phyloP scores from a whole-genome alignment of 75 land plant species.

The Cunninghamia lanceolata region DNA sequence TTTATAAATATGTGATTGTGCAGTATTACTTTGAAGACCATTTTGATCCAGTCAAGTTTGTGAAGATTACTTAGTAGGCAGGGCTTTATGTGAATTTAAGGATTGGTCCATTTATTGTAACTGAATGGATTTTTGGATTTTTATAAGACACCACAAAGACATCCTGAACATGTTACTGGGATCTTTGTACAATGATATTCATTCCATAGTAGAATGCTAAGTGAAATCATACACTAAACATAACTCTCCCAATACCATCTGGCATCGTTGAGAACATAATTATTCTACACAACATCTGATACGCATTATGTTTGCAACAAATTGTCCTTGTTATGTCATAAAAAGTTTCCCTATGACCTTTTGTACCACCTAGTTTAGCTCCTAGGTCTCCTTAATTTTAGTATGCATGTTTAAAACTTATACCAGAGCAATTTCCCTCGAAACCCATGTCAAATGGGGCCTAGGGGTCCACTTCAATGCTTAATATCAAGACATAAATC shows the following conservation, averaged over 20 bases:
- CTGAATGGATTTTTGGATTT: constrained; percentile 94
- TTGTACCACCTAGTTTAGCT: no score
- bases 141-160: not conserved
- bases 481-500: no score
- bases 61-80: constrained; percentile 68
- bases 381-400: no score
- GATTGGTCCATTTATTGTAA: constrained; percentile 92
- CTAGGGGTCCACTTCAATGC: no score
- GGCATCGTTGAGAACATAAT: not conserved
- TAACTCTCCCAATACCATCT: not conserved
- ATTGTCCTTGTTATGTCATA: no score
- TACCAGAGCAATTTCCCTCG: no score
- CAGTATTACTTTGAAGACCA: constrained; percentile 87
- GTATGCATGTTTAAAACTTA: no score
- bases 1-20: constrained; percentile 5
- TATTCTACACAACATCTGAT: not conserved
- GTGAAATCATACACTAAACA: not conserved
- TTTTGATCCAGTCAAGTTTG: constrained; percentile 75
- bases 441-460: no score
- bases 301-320: not conserved
- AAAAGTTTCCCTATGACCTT: no score
- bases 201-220: not conserved
- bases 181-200: not conserved
- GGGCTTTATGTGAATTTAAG: constrained; percentile 83
- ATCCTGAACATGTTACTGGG: not conserved